These are phyloP conservation scores for Solanum chiquidenum DNA, from an alignment of 257 asterid species.

Conservation along the genomic window DNA sequence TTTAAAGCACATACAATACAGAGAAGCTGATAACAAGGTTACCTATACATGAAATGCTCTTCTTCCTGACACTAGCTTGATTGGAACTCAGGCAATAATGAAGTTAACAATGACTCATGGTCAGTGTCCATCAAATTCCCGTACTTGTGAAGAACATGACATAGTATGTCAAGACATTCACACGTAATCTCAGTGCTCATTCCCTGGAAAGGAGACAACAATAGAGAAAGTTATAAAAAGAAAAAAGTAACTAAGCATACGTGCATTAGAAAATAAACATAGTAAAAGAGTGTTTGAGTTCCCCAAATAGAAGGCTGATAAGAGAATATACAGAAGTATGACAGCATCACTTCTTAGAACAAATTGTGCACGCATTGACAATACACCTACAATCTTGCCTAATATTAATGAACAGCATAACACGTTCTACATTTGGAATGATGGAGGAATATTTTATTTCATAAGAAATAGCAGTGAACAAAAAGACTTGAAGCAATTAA, in stretches of 20 bases:
- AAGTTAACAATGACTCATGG: conserved; percentile 60
- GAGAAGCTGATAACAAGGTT: conserved; percentile 8
- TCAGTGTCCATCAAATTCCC: conserved; percentile 75
- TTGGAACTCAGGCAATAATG: conserved; percentile 80
- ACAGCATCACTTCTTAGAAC: background rate
- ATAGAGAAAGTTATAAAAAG: background rate
- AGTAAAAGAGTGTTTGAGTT: background rate
- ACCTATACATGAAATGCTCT: conserved; percentile 91
- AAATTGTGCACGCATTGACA: background rate
- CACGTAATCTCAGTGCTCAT: conserved; percentile 87
- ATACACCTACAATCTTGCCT: background rate
- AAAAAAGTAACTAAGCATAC: background rate
- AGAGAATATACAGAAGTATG: background rate
- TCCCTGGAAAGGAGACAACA: conserved; percentile 30
- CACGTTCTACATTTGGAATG: background rate
- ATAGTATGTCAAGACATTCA: conserved; percentile 88
- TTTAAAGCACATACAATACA: background rate
- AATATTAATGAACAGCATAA: background rate
- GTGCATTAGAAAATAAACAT: background rate
- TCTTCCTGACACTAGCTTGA: conserved; percentile 94
- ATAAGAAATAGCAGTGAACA: no score
- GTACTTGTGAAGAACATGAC: conserved; percentile 89
- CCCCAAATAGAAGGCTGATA: background rate
- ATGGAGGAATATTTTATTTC: no score
- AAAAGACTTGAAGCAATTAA: no score